Percentiles rank a stretch among this genome's conserved stretches.
Evolutionary conservation across 1,284 basidiomycete species (phyloP).

Genomic region (Pyrrhoderma lamaoense): DNA sequence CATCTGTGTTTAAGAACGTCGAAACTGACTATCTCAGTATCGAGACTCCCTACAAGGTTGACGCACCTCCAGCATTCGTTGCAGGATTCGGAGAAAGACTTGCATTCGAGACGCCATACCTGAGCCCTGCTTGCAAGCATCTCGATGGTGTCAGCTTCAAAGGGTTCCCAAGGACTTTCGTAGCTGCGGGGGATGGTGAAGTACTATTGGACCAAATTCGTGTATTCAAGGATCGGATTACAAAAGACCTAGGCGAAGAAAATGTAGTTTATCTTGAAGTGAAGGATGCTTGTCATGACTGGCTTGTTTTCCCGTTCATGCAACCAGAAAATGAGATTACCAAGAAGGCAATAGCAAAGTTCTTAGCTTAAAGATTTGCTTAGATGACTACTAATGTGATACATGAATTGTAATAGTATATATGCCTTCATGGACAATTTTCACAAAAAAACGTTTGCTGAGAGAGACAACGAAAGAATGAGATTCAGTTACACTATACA

Average conservation of each 20-base stretch:
- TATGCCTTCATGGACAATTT: too few species aligned
- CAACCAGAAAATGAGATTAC: conserved; percentile 9
- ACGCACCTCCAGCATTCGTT: conserved; percentile 28
- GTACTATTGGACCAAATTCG: conserved; percentile 43
- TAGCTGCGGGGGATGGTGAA: conserved; percentile 48
- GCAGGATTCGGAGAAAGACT: conserved; percentile 34
- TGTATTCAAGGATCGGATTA: conserved; percentile 37
- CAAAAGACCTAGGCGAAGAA: conserved; percentile 17
- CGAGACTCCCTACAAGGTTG: conserved; percentile 15
- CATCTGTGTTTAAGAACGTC: conserved; percentile 27
- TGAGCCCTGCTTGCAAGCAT: conserved; percentile 46
- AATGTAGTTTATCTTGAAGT: conserved; percentile 18
- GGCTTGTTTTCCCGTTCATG: not conserved
- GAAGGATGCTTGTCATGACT: conserved; percentile 24
- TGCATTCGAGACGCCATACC: conserved; percentile 40
- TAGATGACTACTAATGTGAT: not conserved
- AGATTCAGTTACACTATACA: too few species aligned
- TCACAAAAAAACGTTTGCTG: too few species aligned
- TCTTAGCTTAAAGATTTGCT: not conserved
- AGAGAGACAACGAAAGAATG: too few species aligned
- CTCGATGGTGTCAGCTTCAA: conserved; percentile 35
- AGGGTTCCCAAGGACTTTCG: conserved; percentile 49
- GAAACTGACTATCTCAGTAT: conserved; percentile 35
- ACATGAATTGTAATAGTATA: too few species aligned
- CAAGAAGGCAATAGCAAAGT: not conserved